Evolutionary conservation across 169 alveolate species (phyloP), one percentile per base, ranked within the genome.

Genomic region (Plasmodium knowlesi): DNA sequence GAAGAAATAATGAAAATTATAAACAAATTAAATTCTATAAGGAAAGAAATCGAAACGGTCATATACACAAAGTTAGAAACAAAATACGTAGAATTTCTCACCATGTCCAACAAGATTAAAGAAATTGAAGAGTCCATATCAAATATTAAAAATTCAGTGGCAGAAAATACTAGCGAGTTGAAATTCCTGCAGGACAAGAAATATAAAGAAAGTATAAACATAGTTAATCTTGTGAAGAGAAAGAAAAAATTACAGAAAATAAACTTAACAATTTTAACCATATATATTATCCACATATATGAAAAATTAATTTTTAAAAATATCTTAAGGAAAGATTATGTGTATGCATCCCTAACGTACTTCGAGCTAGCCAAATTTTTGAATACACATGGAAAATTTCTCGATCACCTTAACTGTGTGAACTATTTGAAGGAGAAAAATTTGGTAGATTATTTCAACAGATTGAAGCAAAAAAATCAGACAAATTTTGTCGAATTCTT

Each of bases 1-100:
- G 94, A 89, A 61, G 94, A 89, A 34, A 78, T 89, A 39, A 79
- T 89, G 94, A 89, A 89, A 89, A 89, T 89, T 32, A 89, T 89
- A 61, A 89, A 89, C 54, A 89, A 89, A 39, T 78, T 89, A 89
- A 89, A 89, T 89, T 89, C 94, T n/a, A 89, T 89, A 57, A 89
- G 94, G 82, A 89, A 79, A 79, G 94, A 89, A 79, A 89, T 89
- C 28, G 94, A 89, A 89, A 89, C 94, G 3, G 83, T 32, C 12
- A 89, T 89, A 57, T 89, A 89, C 82, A 89, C 78, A 79, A 89
- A 89, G 34, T 61, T 89, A 41, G 94, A 89, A 89, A 89, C 61
- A 70, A 89, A 67, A 79, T 89, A 89, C 72, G 57, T 39, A 72
- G 61, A 78, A 32, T 79, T 79, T 50, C 81, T 89, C 82, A 19